These are phyloP conservation scores for Zygosaccharomyces pseudobailii DNA, from an alignment of 1,139 yeast species.

Conservation along the genomic window DNA sequence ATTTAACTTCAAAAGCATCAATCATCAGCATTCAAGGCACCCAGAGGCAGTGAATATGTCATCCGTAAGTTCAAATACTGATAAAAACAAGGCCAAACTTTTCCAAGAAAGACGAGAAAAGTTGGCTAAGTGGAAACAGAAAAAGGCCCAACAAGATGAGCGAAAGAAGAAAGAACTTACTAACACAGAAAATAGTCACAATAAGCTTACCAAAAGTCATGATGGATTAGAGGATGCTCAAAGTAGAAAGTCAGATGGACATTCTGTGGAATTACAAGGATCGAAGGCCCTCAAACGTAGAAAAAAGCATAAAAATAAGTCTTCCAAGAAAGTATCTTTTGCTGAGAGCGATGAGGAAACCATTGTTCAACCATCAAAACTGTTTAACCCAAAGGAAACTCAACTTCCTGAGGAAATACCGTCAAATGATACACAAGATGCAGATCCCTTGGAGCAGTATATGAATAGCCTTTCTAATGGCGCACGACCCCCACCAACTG, in stretches of 20 bases:
- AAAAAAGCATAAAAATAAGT: slow-evolving; percentile 5
- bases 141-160: slow-evolving; percentile 31
- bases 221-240: slow-evolving; percentile 42
- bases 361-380: slow-evolving; percentile 6
- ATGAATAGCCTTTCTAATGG: slow-evolving; percentile 19
- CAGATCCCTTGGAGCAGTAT: slow-evolving; percentile 31
- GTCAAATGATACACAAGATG: background rate
- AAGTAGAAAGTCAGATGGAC: slow-evolving; percentile 37
- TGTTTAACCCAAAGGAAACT: slow-evolving; percentile 16
- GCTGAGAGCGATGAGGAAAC: slow-evolving; percentile 29
- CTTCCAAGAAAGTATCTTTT: slow-evolving; percentile 16
- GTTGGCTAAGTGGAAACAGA: slow-evolving; percentile 38
- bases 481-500: background rate
- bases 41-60: slow-evolving; percentile 5
- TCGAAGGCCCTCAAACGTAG: slow-evolving; percentile 2
- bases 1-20: background rate
- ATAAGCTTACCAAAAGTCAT: slow-evolving; percentile 18
- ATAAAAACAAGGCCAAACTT: slow-evolving; percentile 25
- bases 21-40: background rate
- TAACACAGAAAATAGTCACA: slow-evolving; percentile 13
- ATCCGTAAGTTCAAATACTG: slow-evolving; percentile 15
- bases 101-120: slow-evolving; percentile 35
- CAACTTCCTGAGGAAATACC: background rate
- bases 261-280: slow-evolving; percentile 9
- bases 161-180: slow-evolving; percentile 16